Conservation (phyloP, 2,329 filamentous ascomycete genomes). For the Pseudocercospora pini-densiflorae region DNA sequence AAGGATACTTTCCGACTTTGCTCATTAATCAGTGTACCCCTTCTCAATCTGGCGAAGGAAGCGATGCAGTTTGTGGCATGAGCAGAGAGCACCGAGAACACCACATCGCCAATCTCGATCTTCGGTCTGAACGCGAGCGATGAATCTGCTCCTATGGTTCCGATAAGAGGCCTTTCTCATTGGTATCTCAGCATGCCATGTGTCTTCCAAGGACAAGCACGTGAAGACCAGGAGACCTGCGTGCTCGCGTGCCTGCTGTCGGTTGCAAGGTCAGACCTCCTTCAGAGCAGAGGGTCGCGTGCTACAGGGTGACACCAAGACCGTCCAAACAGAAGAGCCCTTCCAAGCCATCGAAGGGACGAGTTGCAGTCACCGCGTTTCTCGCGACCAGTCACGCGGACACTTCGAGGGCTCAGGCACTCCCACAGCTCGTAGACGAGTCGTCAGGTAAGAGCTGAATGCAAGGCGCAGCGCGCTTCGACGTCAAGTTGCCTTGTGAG, state of each 20-base stretch:
- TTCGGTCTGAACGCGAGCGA: background rate
- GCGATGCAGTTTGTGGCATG: background rate
- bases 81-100: background rate
- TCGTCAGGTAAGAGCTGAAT: slow-evolving; percentile 1
- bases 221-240: background rate
- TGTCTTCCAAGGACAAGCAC: background rate
- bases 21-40: background rate
- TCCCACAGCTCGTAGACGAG: background rate
- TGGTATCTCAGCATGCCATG: background rate
- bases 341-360: background rate
- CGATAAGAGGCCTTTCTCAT: background rate
- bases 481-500: background rate
- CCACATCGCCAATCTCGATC: background rate
- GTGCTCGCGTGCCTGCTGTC: background rate
- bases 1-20: background rate
- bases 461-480: background rate
- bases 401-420: background rate
- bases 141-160: background rate
- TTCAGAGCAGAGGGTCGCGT: background rate
- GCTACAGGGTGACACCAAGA: background rate
- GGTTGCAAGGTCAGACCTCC: background rate
- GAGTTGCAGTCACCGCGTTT: background rate
- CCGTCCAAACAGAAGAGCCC: background rate
- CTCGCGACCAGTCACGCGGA: background rate
- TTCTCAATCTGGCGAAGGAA: background rate